Evolutionary conservation across 1,139 yeast species (phyloP).

Genomic region (Trichomonascaceae sp.): DNA sequence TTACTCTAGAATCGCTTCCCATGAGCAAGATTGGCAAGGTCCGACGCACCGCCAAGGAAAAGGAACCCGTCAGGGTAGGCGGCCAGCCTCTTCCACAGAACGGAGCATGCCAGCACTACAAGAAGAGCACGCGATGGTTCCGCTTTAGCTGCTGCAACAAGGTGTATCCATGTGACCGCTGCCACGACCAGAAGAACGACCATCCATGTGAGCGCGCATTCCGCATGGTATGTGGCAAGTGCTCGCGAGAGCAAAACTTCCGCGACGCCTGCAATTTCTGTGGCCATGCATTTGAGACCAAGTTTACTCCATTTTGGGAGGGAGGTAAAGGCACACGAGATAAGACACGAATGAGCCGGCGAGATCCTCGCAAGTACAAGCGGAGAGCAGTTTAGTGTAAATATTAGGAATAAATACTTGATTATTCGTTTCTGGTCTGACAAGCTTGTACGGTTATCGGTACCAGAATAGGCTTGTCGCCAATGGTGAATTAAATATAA

Average conservation of each 20-base stretch:
- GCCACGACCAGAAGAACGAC: conserved; percentile 28
- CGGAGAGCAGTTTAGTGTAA: conserved; percentile 11
- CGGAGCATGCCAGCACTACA: conserved; percentile 30
- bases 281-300: conserved; percentile 23
- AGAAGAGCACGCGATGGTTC: conserved; percentile 31
- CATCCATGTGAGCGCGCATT: conserved; percentile 28
- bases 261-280: conserved; percentile 25
- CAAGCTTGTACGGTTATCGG: too few relatives aligned
- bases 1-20: conserved; percentile 13
- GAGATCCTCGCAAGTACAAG: conserved; percentile 30
- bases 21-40: conserved; percentile 10
- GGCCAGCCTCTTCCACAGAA: conserved; percentile 29
- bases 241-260: conserved; percentile 32
- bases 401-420: too few relatives aligned
- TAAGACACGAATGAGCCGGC: conserved; percentile 26
- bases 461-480: too few relatives aligned
- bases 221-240: conserved; percentile 31
- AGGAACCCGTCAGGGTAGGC: conserved; percentile 23
- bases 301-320: conserved; percentile 31
- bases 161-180: conserved; percentile 31
- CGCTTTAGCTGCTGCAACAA: conserved; percentile 31
- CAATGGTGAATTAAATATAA: conserved; percentile 1
- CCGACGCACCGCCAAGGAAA: conserved; percentile 11
- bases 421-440: too few relatives aligned
- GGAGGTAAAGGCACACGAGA: conserved; percentile 34